Evolutionary conservation across 2,329 filamentous ascomycete species (phyloP).

Genomic region (Exophiala oligosperma): DNA sequence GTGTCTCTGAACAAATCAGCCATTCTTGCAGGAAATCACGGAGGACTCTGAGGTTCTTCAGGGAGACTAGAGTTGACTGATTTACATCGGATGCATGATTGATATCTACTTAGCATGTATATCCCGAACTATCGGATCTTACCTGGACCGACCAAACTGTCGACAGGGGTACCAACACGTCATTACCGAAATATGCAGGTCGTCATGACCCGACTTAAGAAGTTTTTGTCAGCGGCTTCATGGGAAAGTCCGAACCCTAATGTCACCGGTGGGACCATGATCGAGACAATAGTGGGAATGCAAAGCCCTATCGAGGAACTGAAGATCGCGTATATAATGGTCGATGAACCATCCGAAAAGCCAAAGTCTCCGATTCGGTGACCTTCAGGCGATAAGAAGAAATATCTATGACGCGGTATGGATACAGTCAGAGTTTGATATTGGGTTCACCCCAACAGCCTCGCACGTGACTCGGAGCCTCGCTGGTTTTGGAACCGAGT

Average conservation of each 20-base stretch:
- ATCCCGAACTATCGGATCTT: too few relatives aligned
- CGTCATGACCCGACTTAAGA: neutral
- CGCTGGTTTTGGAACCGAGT: neutral
- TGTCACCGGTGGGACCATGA: neutral
- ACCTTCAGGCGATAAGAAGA: too few relatives aligned
- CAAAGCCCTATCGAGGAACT: neutral
- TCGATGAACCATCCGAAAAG: neutral
- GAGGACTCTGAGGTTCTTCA: neutral
- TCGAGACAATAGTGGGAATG: neutral
- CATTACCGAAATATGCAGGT: neutral
- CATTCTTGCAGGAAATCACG: slow-evolving; percentile 26
- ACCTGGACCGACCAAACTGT: too few relatives aligned
- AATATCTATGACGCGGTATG: slow-evolving; percentile 1
- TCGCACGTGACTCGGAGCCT: slow-evolving; percentile 1
- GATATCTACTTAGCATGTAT: too few relatives aligned
- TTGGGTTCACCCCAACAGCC: neutral
- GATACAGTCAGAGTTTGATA: neutral
- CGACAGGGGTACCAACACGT: neutral
- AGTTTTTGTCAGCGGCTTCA: neutral
- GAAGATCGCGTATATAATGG: neutral
- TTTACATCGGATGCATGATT: neutral
- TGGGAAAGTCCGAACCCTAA: neutral
- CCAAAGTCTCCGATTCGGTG: too few relatives aligned
- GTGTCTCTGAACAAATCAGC: slow-evolving; percentile 47
- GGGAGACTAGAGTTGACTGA: slow-evolving; percentile 9